A percentile compares a stretch with the other conserved stretches of the same genome.
These are phyloP conservation scores for Epichloe bromicola DNA, from an alignment of 2,329 filamentous ascomycete genomes.

Conservation along the genomic window DNA sequence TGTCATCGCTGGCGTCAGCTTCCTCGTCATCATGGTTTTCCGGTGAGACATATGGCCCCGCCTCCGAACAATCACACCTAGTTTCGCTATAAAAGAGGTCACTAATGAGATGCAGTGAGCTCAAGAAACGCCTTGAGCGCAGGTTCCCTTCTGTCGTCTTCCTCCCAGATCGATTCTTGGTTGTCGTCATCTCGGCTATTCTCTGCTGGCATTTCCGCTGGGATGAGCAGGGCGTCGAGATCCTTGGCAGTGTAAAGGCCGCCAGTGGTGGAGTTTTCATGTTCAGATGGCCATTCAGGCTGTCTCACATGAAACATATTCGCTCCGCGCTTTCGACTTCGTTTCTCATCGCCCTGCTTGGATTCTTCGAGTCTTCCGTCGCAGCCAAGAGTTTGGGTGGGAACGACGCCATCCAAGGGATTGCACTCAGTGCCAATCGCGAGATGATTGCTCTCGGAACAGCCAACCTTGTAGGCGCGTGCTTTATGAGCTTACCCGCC, in stretches of 20 bases:
- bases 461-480: conserved; percentile 80
- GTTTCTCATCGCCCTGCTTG: conserved; percentile 84
- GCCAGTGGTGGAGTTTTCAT: conserved; percentile 58
- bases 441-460: conserved; percentile 86
- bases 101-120: conserved; percentile 38
- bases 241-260: conserved; percentile 72
- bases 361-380: conserved; percentile 97
- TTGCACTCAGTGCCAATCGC: conserved; percentile 78
- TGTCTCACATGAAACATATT: conserved; percentile 66
- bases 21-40: conserved; percentile 81
- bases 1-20: conserved; percentile 64
- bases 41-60: conserved; percentile 37
- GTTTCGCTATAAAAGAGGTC: background rate
- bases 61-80: background rate
- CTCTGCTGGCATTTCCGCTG: conserved; percentile 66
- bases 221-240: conserved; percentile 66
- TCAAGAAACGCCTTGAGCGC: conserved; percentile 71
- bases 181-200: conserved; percentile 75
- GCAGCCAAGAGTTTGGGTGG: conserved; percentile 81
- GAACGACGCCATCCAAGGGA: conserved; percentile 57
- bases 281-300: conserved; percentile 76
- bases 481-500: conserved; percentile 83
- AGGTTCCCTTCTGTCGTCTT: conserved; percentile 73
- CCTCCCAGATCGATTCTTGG: conserved; percentile 78
- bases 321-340: conserved; percentile 79